phyloP scores from a whole-genome alignment of 768 basidiomycete genomes.

The Omphalotus guepiniiformis region DNA sequence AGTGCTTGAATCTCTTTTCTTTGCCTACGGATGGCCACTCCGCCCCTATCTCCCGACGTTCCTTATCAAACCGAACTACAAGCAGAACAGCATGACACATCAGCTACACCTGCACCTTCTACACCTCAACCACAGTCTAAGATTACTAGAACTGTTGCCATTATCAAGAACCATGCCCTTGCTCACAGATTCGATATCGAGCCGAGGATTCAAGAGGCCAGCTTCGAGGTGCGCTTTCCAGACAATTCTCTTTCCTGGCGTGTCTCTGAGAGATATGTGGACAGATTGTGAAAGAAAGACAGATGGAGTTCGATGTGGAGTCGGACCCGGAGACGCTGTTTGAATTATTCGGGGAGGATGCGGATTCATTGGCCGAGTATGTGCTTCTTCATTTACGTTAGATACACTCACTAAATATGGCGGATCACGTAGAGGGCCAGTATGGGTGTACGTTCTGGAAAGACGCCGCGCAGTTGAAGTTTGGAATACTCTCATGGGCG shows the following conservation, averaged over 20 bases:
- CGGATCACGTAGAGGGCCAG: constrained; percentile 56
- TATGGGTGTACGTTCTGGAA: constrained; percentile 91
- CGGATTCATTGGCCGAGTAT: constrained; percentile 71
- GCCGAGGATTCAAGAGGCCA: constrained; percentile 70
- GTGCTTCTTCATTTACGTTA: constrained; percentile 24
- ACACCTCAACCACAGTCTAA: constrained; percentile 14
- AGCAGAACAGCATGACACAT: constrained; percentile 4
- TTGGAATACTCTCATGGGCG: constrained; percentile 73
- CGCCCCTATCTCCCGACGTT: constrained; percentile 20
- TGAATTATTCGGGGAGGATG: constrained; percentile 78
- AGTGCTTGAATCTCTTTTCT: too few species aligned
- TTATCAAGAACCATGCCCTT: constrained; percentile 80
- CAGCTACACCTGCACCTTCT: constrained; percentile 6
- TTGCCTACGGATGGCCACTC: too few species aligned
- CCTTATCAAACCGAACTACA: constrained; percentile 16
- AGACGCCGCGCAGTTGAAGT: constrained; percentile 78
- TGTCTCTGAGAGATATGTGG: neutral
- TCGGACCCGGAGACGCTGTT: constrained; percentile 75
- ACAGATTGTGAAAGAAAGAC: constrained; percentile 82
- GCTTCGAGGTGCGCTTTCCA: constrained; percentile 67
- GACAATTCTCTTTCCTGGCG: too few species aligned
- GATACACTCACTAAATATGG: constrained; percentile 5
- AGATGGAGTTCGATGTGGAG: constrained; percentile 86
- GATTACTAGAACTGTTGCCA: constrained; percentile 69
- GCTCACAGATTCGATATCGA: constrained; percentile 76